phyloP scores from a whole-genome alignment of 768 basidiomycete species.

The Coprinopsis cinerea region DNA sequence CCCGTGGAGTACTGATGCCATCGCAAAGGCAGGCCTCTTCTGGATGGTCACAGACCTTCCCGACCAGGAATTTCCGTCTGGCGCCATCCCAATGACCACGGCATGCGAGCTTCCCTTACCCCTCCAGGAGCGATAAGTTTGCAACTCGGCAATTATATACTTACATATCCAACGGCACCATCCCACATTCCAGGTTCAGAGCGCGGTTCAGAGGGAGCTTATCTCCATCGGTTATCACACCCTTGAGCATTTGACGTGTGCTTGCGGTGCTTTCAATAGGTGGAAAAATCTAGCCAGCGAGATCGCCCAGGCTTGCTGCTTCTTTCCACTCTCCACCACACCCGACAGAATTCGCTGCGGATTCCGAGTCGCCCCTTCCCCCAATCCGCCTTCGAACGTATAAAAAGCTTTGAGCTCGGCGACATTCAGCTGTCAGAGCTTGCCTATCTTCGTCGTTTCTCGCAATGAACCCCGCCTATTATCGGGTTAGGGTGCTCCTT shows the following conservation, averaged over 20 bases:
- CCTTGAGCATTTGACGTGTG: too few relatives aligned
- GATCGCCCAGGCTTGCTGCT: background rate
- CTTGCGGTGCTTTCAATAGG: too few relatives aligned
- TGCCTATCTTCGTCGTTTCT: too few relatives aligned
- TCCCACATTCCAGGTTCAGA: background rate
- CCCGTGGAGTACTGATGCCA: background rate
- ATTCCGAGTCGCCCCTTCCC: background rate
- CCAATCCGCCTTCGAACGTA: background rate
- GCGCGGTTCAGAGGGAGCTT: background rate
- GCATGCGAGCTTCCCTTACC: background rate
- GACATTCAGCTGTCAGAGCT: too few relatives aligned
- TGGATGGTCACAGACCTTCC: slow-evolving; percentile 5
- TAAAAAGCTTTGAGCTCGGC: too few relatives aligned
- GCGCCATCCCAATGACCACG: background rate
- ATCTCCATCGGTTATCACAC: background rate
- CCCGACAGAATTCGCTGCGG: background rate
- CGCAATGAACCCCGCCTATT: slow-evolving; percentile 11
- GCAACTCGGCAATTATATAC: background rate
- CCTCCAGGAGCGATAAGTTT: background rate
- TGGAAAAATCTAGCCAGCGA: too few relatives aligned
- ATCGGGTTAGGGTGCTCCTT: slow-evolving; percentile 10
- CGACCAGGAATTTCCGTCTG: background rate
- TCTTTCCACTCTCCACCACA: background rate
- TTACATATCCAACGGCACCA: background rate
- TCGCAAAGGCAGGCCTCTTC: background rate